A percentile compares a stretch with the other conserved stretches of the same genome.
phyloP scores from a whole-genome alignment of 768 basidiomycete species.

The Russula compacta region DNA sequence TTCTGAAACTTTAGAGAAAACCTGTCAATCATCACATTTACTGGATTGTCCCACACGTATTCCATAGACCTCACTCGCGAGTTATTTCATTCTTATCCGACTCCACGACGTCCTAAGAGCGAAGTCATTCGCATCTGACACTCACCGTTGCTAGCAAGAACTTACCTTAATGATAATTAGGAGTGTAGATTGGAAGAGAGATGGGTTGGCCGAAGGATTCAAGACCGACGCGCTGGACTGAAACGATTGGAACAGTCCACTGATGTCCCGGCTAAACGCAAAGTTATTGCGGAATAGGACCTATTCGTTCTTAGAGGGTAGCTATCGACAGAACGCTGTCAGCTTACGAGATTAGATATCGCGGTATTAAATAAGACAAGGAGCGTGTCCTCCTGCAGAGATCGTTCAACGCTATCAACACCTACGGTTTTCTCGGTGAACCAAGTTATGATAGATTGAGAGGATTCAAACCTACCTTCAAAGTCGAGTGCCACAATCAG shows the following conservation, averaged over 20 bases:
- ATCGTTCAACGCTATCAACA: slow-evolving; percentile 55
- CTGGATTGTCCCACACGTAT: neutral
- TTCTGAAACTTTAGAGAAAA: slow-evolving; percentile 49
- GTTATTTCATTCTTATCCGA: slow-evolving; percentile 50
- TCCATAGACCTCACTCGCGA: slow-evolving; percentile 36
- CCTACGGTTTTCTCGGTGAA: slow-evolving; percentile 26
- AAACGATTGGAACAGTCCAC: slow-evolving; percentile 53
- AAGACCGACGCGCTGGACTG: slow-evolving; percentile 49
- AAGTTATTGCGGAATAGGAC: slow-evolving; percentile 61
- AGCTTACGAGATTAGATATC: slow-evolving; percentile 51
- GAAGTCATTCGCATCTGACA: neutral
- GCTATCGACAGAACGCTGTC: neutral
- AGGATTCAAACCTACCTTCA: slow-evolving; percentile 35
- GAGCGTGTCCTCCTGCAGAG: slow-evolving; percentile 53
- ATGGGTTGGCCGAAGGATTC: slow-evolving; percentile 49
- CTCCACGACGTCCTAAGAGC: slow-evolving; percentile 49
- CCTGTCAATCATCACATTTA: slow-evolving; percentile 25
- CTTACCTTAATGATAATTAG: slow-evolving; percentile 55
- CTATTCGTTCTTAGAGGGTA: slow-evolving; percentile 33
- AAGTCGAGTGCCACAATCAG: slow-evolving; percentile 55
- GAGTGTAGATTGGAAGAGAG: slow-evolving; percentile 48
- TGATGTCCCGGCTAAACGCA: slow-evolving; percentile 49
- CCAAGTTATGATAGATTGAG: neutral
- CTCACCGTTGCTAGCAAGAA: neutral
- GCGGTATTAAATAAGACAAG: slow-evolving; percentile 59